A percentile compares a stretch with the other conserved stretches of the same genome.
Evolutionary conservation across 1,139 yeast species (phyloP).

Genomic region (Martiniozyma asiatica): DNA sequence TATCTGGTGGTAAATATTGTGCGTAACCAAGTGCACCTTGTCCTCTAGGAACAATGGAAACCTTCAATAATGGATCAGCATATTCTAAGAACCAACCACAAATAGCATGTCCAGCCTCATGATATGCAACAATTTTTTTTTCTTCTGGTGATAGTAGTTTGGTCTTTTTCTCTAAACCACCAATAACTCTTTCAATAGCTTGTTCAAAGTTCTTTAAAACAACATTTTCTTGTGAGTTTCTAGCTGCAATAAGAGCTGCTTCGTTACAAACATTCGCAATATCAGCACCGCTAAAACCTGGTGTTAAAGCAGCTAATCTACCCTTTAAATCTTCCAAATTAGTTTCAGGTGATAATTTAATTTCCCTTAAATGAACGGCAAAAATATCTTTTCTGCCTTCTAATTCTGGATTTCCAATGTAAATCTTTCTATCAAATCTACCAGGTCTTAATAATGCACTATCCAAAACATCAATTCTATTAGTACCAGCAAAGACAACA

Average conservation of each 20-base stretch:
- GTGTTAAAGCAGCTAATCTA: constrained; percentile 86
- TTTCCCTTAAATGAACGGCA: constrained; percentile 65
- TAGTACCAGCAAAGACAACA: constrained; percentile 95
- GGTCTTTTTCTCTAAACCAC: constrained; percentile 87
- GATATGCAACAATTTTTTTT: constrained; percentile 84
- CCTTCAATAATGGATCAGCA: constrained; percentile 91
- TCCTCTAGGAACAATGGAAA: constrained; percentile 92
- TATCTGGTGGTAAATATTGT: constrained; percentile 91
- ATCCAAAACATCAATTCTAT: constrained; percentile 87
- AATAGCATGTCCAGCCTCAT: constrained; percentile 97
- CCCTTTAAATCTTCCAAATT: constrained; percentile 54
- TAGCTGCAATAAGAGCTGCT: constrained; percentile 93
- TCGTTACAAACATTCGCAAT: constrained; percentile 95
- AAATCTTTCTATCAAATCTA: constrained; percentile 87
- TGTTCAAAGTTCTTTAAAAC: constrained; percentile 75
- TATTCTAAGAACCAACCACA: constrained; percentile 90
- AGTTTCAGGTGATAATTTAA: constrained; percentile 37
- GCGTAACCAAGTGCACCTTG: constrained; percentile 98
- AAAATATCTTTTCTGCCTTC: constrained; percentile 90
- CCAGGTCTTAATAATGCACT: constrained; percentile 93
- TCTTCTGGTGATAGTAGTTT: constrained; percentile 75
- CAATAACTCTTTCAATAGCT: constrained; percentile 95
- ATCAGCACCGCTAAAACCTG: constrained; percentile 97
- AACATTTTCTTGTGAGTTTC: constrained; percentile 60
- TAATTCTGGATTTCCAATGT: constrained; percentile 84